Evolutionary conservation across 805 yeast genomes (phyloP), one percentile per base, ranked within the genome.

Genomic region (Starmerella tilneyi): DNA sequence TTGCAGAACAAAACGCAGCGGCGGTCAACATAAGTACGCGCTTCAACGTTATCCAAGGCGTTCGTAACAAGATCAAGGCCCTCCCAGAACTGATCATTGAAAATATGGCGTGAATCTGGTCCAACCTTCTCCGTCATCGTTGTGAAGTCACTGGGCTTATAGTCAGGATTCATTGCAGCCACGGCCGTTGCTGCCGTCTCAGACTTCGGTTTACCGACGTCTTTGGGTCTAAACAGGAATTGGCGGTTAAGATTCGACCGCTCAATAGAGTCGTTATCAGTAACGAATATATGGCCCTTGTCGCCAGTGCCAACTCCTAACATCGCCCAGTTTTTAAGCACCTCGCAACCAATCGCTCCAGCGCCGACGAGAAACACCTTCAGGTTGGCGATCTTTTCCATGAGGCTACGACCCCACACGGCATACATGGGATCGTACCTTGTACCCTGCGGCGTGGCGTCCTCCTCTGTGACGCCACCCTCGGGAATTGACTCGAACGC

Each of bases 341-440:
- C 89, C 67, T 92, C 98, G 69, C 98, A 92, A 31, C 98, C 98
- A 69, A 92, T 92, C 16, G 98, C 98, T 62, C 98, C 98, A 1
- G 96, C 86, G 36, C 98, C 98, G 32, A 92, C 98, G 54, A 92
- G 70, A 64, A 92, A 89, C 3, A 88, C 85, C 34, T 77, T 81
- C 51, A 82, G 68, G 63, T 88, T 84, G 30, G 84, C 76, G 47
- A 92, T 67, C 35, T 67, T 68, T 58, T 81, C 76, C 60, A 85
- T 89, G 65, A 76, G 84, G 34, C 75, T 76, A 40, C 74, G 60
- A 48, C 98, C 98, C 56, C 86, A 86, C 1, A 89, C 95, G 2
- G 97, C 96, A 59, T 86, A 83, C 68, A 86, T 95, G n/a, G 78
- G 76, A 64, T 92, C 98, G 60, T 92, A 92, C 61, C 98, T 79